phyloP scores from a whole-genome alignment of 768 basidiomycete species.

The Agaricus subrufescens region DNA sequence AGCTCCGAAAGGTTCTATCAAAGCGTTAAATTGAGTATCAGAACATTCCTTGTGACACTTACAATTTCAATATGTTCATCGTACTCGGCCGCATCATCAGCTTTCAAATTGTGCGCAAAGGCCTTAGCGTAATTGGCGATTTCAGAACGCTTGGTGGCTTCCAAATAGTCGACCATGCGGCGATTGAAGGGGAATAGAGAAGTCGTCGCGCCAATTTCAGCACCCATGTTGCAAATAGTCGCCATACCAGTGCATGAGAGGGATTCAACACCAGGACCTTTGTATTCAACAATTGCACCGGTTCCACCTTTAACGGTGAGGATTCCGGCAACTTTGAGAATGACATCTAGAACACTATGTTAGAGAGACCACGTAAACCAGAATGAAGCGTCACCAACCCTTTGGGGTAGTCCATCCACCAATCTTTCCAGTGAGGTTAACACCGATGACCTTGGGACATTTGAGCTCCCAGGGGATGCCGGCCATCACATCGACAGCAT shows the following conservation, averaged over 20 bases:
- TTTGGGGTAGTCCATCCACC: conserved; percentile 97
- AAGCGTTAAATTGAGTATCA: conserved; percentile 2
- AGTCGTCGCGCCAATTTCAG: conserved; percentile 98
- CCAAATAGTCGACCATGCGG: conserved; percentile 90
- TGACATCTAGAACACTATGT: conserved; percentile 62
- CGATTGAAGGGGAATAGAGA: conserved; percentile 98
- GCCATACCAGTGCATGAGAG: conserved; percentile 99
- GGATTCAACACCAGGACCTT: conserved; percentile 90
- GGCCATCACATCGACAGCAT: conserved; percentile 99
- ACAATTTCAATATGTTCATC: conserved; percentile 93
- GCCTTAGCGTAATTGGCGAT: conserved; percentile 86
- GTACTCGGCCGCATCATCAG: conserved; percentile 88
- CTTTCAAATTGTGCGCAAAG: conserved; percentile 87
- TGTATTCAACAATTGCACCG: conserved; percentile 98
- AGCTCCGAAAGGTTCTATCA: conserved; percentile 88
- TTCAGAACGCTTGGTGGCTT: conserved; percentile 87
- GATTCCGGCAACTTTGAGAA: conserved; percentile 98
- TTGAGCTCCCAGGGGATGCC: conserved; percentile 98
- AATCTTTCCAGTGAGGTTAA: conserved; percentile 93
- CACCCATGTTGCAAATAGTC: conserved; percentile 99
- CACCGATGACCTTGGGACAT: conserved; percentile 98
- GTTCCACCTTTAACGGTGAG: conserved; percentile 99
- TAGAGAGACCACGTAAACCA: conserved; percentile 1
- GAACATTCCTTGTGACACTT: conserved; percentile 21
- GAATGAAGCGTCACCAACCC: conserved; percentile 40